Evolutionary conservation across 139 green algal species (phyloP), one percentile per base, ranked within the genome.

Genomic region (Tetradesmus obliquus): DNA sequence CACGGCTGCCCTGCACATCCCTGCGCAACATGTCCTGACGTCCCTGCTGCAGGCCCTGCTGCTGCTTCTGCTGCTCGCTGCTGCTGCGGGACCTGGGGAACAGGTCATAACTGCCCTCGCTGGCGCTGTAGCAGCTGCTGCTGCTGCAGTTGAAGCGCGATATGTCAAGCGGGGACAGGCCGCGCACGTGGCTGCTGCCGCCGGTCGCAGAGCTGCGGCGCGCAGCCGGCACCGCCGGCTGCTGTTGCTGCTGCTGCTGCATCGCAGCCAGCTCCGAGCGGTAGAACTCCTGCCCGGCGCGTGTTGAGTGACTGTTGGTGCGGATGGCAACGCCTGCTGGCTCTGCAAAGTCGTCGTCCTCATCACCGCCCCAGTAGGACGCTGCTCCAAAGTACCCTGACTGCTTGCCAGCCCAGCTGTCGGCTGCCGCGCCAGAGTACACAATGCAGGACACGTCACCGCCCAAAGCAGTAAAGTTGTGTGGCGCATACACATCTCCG

Each of bases 391-490:
- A n/a, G 8, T 87, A 87, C 3, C 82, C 82, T 6, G 12, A 24
- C 84, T 88, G 17, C 15, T 60, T 22, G 7, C 32, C 84, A 20
- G 69, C 45, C 84, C 84, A 88, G 58, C 84, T 88, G 24, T 3
- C 58, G 22, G 84, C 24, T 32, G 84, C 8, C 12, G 3, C 51
- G 24, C 84, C 84, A 24, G 58, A 24, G 17, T 51, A 87, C 0
- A 88, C 58, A 62, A 88, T 58, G 84, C 58, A 88, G 10, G 58
- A 53, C 9, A 57, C 58, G 55, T 53, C n/a, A 8, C 58, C 58
- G 12, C 55, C 82, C 54, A 71, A 87, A 15, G 20, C 82, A 71
- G 20, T 20, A 15, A 19, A 74, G 7, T 12, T 8, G 15, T 8
- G 19, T 20, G 53, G 24, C 9, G 15, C 2, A 5, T 45, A 24